These are phyloP conservation scores for Kodamaea leandrae DNA, from an alignment of 805 yeast species.

Conservation along the genomic window DNA sequence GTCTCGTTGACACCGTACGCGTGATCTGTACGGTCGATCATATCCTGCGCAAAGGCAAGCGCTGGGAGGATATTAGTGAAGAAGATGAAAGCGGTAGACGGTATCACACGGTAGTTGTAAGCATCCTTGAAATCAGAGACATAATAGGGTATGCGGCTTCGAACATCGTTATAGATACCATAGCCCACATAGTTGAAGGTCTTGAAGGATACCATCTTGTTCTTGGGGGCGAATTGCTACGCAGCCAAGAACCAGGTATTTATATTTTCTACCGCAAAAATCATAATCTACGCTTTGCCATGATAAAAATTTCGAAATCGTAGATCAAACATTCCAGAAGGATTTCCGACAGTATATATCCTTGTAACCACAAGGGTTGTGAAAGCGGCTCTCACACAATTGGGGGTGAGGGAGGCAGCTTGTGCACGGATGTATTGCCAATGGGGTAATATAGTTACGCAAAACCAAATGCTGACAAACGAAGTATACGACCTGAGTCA, in stretches of 20 bases:
- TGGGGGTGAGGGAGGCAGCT: no score
- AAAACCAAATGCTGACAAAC: no score
- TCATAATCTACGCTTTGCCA: no score
- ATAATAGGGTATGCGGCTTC: constrained; percentile 62
- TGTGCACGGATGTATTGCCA: no score
- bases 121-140: constrained; percentile 80
- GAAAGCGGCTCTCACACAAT: background rate
- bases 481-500: no score
- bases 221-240: background rate
- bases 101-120: constrained; percentile 80
- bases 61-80: constrained; percentile 93
- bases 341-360: background rate
- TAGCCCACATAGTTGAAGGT: constrained; percentile 27
- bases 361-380: background rate
- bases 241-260: constrained; percentile 3
- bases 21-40: constrained; percentile 87
- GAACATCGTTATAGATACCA: constrained; percentile 56
- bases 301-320: no score
- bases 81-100: constrained; percentile 77
- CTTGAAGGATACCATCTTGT: constrained; percentile 9
- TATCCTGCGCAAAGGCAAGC: constrained; percentile 92
- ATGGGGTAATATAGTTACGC: no score
- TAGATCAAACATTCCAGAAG: no score
- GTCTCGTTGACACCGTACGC: constrained; percentile 93
- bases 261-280: background rate